Percentiles rank a stretch among this genome's conserved stretches.
Evolutionary conservation across 2,329 filamentous ascomycete genomes (phyloP).

Genomic region (Dothideomycetes sp.): DNA sequence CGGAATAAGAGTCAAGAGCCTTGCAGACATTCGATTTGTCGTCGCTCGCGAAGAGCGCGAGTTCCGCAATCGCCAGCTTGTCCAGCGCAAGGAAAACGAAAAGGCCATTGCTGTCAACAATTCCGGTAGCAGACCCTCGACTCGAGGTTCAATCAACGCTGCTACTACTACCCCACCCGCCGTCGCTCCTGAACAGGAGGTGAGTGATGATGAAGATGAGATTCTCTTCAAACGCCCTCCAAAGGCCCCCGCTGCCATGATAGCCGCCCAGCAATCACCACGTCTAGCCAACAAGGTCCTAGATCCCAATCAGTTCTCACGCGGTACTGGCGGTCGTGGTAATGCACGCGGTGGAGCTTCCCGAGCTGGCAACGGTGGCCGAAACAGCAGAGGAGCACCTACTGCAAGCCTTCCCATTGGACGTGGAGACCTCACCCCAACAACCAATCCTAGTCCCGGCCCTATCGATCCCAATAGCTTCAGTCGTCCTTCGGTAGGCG

Average conservation of each 20-base stretch:
- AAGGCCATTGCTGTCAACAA: slow-evolving; percentile 3
- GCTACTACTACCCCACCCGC: neutral
- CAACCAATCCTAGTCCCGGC: slow-evolving; percentile 7
- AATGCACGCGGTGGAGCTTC: slow-evolving; percentile 15
- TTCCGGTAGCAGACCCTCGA: slow-evolving; percentile 1
- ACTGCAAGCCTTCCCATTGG: too few species aligned
- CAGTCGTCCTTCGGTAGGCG: slow-evolving; percentile 19
- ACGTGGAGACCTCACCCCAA: neutral
- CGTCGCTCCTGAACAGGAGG: slow-evolving; percentile 2
- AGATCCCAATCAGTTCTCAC: slow-evolving; percentile 38
- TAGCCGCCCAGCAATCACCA: slow-evolving; percentile 14
- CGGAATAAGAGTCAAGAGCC: slow-evolving; percentile 37
- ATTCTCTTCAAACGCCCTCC: slow-evolving; percentile 18
- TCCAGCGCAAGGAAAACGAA: slow-evolving; percentile 14
- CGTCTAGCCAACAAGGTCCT: slow-evolving; percentile 18
- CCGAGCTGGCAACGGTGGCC: slow-evolving; percentile 14
- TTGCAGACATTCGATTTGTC: slow-evolving; percentile 39
- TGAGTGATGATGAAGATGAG: slow-evolving; percentile 12
- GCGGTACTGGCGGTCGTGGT: slow-evolving; percentile 14
- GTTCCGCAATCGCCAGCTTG: slow-evolving; percentile 24
- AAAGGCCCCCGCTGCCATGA: slow-evolving; percentile 20
- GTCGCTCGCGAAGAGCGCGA: slow-evolving; percentile 39
- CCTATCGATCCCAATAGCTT: slow-evolving; percentile 28
- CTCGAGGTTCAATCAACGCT: neutral
- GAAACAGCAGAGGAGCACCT: too few species aligned